phyloP scores from a whole-genome alignment of 108 stramenopile species.

The Hondaea fermentalgiana region DNA sequence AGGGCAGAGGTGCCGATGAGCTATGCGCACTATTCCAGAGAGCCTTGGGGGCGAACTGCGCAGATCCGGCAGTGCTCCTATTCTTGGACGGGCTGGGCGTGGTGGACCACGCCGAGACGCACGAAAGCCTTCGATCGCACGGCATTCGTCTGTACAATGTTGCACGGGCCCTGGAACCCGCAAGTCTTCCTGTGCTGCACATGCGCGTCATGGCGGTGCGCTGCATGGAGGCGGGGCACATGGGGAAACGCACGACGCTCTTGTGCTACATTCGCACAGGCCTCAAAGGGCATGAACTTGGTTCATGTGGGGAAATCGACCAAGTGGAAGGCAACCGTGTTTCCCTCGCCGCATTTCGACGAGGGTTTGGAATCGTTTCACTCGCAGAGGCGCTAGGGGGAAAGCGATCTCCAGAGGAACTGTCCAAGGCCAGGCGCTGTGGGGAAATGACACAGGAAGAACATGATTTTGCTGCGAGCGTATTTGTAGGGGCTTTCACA shows the following conservation, averaged over 20 bases:
- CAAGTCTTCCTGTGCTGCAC: neutral
- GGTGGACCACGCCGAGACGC: neutral
- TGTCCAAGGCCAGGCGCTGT: neutral
- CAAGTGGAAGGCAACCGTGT: neutral
- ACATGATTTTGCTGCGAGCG: neutral
- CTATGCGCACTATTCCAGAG: neutral
- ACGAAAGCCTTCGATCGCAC: neutral
- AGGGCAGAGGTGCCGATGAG: neutral
- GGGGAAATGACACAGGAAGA: neutral
- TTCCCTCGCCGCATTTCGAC: neutral
- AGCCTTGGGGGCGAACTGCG: neutral
- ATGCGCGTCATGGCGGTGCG: neutral
- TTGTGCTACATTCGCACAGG: constrained; percentile 4
- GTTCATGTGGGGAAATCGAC: neutral
- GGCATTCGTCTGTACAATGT: constrained; percentile 2
- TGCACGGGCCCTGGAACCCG: neutral
- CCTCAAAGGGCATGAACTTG: neutral
- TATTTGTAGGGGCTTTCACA: neutral
- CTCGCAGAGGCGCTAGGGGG: neutral
- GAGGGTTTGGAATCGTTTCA: neutral
- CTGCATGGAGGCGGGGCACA: neutral
- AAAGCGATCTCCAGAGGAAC: no score
- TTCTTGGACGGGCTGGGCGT: neutral
- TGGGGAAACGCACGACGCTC: neutral
- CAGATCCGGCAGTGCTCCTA: neutral